phyloP scores from a whole-genome alignment of 768 basidiomycete species.

The Rhodosporidiobolus odoratus region DNA sequence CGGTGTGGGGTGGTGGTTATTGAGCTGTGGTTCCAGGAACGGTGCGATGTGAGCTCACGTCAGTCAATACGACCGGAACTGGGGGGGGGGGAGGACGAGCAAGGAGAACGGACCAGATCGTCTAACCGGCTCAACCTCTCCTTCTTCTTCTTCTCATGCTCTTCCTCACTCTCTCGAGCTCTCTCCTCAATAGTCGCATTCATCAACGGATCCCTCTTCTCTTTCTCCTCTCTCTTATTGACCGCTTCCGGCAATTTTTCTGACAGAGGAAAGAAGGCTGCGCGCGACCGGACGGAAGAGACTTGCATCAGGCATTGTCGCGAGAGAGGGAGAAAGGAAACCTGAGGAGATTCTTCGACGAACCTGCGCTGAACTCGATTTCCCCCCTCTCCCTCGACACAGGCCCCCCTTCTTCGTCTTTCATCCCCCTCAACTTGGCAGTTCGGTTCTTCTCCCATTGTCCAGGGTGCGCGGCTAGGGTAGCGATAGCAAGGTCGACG shows the following conservation, averaged over 20 bases:
- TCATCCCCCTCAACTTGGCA: neutral
- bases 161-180: neutral
- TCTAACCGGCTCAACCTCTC: neutral
- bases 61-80: neutral
- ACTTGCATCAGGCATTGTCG: neutral
- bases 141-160: conserved; percentile 21
- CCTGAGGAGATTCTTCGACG: neutral
- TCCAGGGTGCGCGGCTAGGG: neutral
- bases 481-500: neutral
- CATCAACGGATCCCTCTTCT: neutral
- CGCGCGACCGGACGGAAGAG: neutral
- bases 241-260: neutral
- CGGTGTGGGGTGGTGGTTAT: conserved; percentile 1
- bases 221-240: neutral
- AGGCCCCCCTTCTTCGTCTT: neutral
- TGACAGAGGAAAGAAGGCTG: conserved; percentile 12
- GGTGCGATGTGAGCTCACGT: no score
- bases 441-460: neutral
- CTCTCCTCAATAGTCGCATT: neutral
- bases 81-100: no score
- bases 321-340: neutral
- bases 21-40: neutral
- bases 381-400: neutral
- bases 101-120: neutral
- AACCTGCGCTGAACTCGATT: conserved; percentile 5